Conservation (phyloP, 345 rosid species). For the Lagerstroemia speciosa region DNA sequence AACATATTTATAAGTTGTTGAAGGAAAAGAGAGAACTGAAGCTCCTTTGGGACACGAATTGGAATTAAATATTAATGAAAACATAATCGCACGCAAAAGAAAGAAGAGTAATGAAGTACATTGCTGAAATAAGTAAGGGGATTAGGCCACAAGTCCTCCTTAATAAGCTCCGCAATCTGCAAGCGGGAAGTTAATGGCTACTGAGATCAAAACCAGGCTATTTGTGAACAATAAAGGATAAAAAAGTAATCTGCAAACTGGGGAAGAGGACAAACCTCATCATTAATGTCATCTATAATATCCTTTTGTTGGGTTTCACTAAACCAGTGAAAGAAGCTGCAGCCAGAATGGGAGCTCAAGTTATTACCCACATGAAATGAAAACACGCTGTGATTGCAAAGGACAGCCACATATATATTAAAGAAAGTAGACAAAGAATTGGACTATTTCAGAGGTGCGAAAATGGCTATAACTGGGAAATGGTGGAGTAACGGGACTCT, state of each 20-base stretch:
- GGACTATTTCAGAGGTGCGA: neutral
- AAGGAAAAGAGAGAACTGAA: neutral
- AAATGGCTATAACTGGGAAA: neutral
- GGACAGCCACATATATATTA: neutral
- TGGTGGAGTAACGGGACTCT: neutral
- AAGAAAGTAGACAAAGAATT: neutral
- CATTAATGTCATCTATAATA: slow-evolving; percentile 55
- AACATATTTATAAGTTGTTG: slow-evolving; percentile 2
- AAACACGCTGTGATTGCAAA: neutral
- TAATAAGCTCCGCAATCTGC: slow-evolving; percentile 88
- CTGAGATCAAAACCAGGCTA: neutral
- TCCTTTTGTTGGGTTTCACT: slow-evolving; percentile 48
- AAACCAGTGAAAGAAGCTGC: slow-evolving; percentile 92
- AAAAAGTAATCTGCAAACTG: neutral
- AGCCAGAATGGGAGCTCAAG: neutral
- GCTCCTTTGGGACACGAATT: neutral
- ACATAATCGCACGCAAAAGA: neutral
- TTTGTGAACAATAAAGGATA: neutral
- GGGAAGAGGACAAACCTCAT: slow-evolving; percentile 52
- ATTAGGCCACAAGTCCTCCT: slow-evolving; percentile 93
- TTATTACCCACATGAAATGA: neutral
- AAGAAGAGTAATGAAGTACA: slow-evolving; percentile 26
- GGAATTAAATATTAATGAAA: neutral
- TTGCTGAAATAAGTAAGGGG: slow-evolving; percentile 79
- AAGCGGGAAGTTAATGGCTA: neutral